Evolutionary conservation across 2,329 filamentous ascomycete genomes (phyloP).

Genomic region (Fusarium paranaense): DNA sequence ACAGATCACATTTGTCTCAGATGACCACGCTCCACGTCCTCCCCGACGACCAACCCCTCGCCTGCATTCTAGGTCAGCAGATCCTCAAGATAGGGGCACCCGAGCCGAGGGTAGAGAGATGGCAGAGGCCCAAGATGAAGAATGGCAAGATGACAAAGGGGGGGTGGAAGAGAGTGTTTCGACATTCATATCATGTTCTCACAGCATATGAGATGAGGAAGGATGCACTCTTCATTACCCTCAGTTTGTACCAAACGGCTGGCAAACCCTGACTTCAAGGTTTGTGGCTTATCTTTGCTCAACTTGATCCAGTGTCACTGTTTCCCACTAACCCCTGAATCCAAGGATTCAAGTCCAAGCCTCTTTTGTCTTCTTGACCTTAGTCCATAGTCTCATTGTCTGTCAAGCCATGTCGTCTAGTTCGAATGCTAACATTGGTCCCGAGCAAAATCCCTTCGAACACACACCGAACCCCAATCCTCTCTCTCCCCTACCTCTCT

Average conservation of each 20-base stretch:
- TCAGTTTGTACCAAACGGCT: background rate
- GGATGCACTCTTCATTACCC: background rate
- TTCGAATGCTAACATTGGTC: background rate
- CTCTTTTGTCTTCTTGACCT: background rate
- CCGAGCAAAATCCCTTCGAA: background rate
- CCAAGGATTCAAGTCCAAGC: background rate
- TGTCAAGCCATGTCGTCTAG: too few relatives aligned
- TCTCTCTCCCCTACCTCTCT: rapidly evolving
- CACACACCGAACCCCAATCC: background rate
- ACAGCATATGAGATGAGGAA: background rate
- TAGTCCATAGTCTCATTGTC: background rate
- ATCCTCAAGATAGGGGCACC: background rate
- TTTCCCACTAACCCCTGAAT: too few relatives aligned
- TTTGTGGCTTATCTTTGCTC: background rate
- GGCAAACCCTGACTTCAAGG: background rate
- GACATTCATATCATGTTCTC: background rate
- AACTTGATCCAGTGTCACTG: too few relatives aligned
- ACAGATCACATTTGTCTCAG: background rate
- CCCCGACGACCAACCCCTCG: background rate
- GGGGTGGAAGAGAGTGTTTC: background rate
- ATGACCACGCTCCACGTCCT: background rate
- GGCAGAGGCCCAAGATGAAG: background rate
- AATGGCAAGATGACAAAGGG: background rate
- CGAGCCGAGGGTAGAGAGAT: background rate
- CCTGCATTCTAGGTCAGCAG: background rate